Base-by-base conservation (phyloP, 768 basidiomycete species). In the Rhizopogon rudus region DNA sequence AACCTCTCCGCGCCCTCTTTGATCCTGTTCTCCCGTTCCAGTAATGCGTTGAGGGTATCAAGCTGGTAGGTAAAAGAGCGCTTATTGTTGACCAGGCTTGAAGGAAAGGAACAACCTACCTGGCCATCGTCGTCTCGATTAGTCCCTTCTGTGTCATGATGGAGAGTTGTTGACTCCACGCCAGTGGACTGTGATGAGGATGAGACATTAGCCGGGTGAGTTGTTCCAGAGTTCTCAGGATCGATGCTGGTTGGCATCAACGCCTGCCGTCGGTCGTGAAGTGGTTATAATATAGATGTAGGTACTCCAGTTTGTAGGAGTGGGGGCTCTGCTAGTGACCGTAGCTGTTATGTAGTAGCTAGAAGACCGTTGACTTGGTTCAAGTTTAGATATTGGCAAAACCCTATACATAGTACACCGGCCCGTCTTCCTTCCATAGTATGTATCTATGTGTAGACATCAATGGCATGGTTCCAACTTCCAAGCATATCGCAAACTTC, bases 1-100 rank as follows among this genome's bases (percentile, higher is more conserved):
- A 98, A 78, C 61, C 89, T 93, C 75, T 95, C 92, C 1, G 94
- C 94, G 10, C 94, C 94, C 69, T 93, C 93, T 67, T 85, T 92
- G 58, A 97, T 92, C 53, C 88, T 79, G 58, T 82, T 83, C 72
- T 94, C 87, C 57, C 89, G 78, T 52, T 82, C 81, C 17, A 95
- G 75, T 63, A 85, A 83, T 52, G 77, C 79, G 49, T 82, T 81
- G 17, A 97, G 75, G 5, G 76, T 71, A 44, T 86, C 85, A 46
- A 93, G 71, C 92, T 92, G 56, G 35, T 60, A 17, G 17, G 10
- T 43, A 37, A 49, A 39, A 52, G 13, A 41, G 31, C 9, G 35
- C 14, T 6, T 40, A 14, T 39, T 28, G 55, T 2, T 46, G 35
- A 28, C 39, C 10, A 41, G 52, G 25, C 33, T 22, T 14, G 31